Evolutionary conservation across 1,284 basidiomycete species (phyloP), one percentile per base, ranked within the genome.

Genomic region (Pholiota adiposa): DNA sequence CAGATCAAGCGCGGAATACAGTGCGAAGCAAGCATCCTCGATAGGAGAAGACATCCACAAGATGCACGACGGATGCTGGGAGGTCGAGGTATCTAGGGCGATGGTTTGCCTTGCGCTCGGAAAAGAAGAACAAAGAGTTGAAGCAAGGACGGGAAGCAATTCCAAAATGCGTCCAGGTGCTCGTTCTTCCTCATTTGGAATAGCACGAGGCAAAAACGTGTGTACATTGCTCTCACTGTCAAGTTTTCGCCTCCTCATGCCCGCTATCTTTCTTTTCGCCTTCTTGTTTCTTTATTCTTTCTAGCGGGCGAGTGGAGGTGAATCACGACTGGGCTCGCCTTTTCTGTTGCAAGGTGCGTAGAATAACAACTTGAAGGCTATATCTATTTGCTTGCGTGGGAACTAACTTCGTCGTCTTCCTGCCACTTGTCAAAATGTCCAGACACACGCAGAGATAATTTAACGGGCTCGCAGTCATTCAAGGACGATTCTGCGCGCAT

Each of bases 191-290:
- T 56, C 62, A 67, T 70, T 65, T 54, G 72, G 71, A 57, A 65
- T 65, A 65, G 67, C 70, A 70, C 73, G 76, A 69, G 73, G 72
- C 64, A 58, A 69, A 69, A 74, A 70, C 76, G 77, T 77, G 77
- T 65, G 54, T 65, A 62, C 63, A 57, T 63, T 56, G 58, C 52
- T 62, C 70, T 68, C 61, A 46, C 46, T 63, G 63, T 69, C 65
- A 62, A 65, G 61, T 21, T 54, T 60, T 68, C 62, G 55, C 65
- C 64, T 59, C 68, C 65, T 63, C 61, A 68, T 66, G 59, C 68
- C 67, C 69, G 61, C 68, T 62, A 68, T 68, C 59, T 65, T 67
- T 68, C 67, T 63, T 67, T 63, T 59, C 66, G 63, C 62, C 58
- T 68, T 63, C 58, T 62, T 66, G 56, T 68, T 59, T 36, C 59